Evolutionary conservation across 2,329 filamentous ascomycete species (phyloP), one percentile per base, ranked within the genome.

Genomic region (Colletotrichum costaricense): DNA sequence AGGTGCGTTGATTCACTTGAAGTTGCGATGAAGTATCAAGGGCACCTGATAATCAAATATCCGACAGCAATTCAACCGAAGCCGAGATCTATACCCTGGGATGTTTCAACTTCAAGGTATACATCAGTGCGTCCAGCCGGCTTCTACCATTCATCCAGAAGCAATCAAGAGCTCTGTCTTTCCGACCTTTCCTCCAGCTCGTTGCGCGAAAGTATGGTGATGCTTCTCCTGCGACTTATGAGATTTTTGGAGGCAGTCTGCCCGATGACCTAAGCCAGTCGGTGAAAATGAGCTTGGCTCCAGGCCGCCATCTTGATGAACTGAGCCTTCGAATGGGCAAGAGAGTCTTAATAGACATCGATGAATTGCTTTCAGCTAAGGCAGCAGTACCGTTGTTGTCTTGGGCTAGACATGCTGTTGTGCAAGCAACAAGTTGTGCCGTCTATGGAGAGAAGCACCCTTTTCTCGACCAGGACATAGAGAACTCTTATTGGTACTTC

Each of bases 101-200:
- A 11, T 76, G 80, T 28, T 74, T 80, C 64, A 77, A 75, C 60
- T 75, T 77, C 5, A 80, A 80, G 19, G 74, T 81, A 49, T 81
- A 81, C 65, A 73, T 80, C 12, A 69, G 75, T 59, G 76, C 78
- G 26, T 76, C 79, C 1, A 72, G 67, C 4, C 78, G 78, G 3
- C 76, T 81, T 1, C 75, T 77, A 1, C 77, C 78, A 2, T n/a
- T 76, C 0, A 76, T 81, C 33, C 78, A 79, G 63, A 73, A 69
- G 22, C 60, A 74, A 0, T 74, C 75, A 11, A 79, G 78, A 24
- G 77, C 76, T 0, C 59, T 81, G 0, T 78, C 78, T 4, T 81
- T 81, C 66, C 76, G 76, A 0, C 80, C 79, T 0, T 78, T 80
- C 2, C 71, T 80, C 46, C 78, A 79, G 5, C 75, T 68, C 46